phyloP scores from a whole-genome alignment of 495 filamentous ascomycete genomes.

The Talaromyces nanjingensis region DNA sequence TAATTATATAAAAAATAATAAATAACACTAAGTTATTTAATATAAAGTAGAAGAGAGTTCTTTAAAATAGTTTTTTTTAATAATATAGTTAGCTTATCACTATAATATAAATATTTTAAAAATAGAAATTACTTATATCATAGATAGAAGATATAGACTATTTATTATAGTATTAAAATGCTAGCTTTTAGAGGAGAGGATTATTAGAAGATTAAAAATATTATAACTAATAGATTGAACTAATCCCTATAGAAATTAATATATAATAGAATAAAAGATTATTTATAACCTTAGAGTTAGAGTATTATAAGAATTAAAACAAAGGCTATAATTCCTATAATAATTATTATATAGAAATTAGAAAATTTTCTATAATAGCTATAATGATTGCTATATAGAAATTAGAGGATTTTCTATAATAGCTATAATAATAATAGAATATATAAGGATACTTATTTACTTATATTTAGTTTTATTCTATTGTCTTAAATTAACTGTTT shows the following conservation, averaged over 20 bases:
- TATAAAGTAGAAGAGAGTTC: not conserved
- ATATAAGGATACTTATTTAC: too few relatives aligned
- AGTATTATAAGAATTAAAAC: not conserved
- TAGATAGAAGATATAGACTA: not conserved
- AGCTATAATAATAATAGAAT: too few relatives aligned
- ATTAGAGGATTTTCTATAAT: too few relatives aligned
- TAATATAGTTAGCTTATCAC: too few relatives aligned
- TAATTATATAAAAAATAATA: not conserved
- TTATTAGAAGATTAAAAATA: not conserved
- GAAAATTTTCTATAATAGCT: not conserved
- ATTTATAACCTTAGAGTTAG: not conserved
- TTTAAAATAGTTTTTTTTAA: too few relatives aligned
- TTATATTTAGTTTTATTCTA: too few relatives aligned
- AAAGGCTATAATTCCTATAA: not conserved
- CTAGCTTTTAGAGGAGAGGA: not conserved
- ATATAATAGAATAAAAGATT: not conserved
- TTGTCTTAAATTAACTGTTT: too few relatives aligned
- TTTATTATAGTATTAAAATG: too few relatives aligned
- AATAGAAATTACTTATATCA: too few relatives aligned
- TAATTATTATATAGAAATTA: not conserved
- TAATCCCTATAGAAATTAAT: too few relatives aligned
- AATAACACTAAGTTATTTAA: not conserved
- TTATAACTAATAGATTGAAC: not conserved
- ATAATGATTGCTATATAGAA: not conserved
- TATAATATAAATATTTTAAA: too few relatives aligned